Evolutionary conservation across 768 basidiomycete genomes (phyloP), one percentile per base, ranked within the genome.

Genomic region (Kwoniella sp.): DNA sequence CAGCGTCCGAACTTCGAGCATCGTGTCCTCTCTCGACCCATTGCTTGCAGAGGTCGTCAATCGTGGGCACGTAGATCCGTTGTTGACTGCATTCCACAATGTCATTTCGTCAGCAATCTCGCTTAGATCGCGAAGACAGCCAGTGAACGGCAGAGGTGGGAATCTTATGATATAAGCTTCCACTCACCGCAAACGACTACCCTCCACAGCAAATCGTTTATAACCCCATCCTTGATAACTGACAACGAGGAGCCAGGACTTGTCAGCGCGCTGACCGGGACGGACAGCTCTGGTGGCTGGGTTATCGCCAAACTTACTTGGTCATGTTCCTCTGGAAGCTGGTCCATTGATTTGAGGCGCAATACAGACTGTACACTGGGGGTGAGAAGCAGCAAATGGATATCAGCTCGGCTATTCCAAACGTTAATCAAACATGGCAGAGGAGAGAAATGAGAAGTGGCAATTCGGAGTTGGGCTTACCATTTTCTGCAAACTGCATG

Each of bases 321-420:
- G 40, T 44, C 40, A 44, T 44, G 40, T 44, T 44, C 40, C 40
- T 9, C 40, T 44, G 40, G 40, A 44, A 44, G 40, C 40, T 44
- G 10, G 40, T 44, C 40, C 40, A 44, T 19, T 44, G 40, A 19
- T 44, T 44, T 15, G 40, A 44, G 17, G 8, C 17, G 40, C 40
- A 44, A 15, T 19, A 44, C 40, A 9, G 40, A 15, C 40, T 44
- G 40, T 44, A 44, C 8, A 44, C 40, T 44, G 40, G 3, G 13
- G 13, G 13, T 13, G 13, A 13, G 33, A 6, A 33, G 33, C 33
- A 33, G 33, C 33, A 33, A 13, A 13, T 6, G 6, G 33, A 33
- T 6, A 33, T 33, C 33, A 33, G 33, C 33, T 33, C 33, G 33
- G 33, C n/a, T n/a, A n/a, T 33, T 33, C 13, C 33, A 13, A 6